A percentile compares a stretch with the other conserved stretches of the same genome.
phyloP scores from a whole-genome alignment of 345 rosid species.

The Dipteronia sinensis region DNA sequence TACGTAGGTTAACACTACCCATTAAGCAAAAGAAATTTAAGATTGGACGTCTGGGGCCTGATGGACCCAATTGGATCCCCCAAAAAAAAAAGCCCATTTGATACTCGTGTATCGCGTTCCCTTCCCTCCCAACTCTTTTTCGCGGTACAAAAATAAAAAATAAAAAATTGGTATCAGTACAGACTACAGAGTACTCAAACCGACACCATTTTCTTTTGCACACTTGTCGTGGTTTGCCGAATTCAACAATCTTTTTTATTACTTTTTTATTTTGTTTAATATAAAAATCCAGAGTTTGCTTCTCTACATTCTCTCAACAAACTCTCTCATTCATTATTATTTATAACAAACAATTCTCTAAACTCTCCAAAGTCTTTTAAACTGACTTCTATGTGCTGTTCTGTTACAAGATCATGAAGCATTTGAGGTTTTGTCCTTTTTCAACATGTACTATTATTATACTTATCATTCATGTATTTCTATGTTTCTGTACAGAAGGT shows the following conservation, averaged over 20 bases:
- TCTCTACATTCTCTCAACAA: neutral
- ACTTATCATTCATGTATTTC: constrained; percentile 6
- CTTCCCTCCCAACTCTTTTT: neutral
- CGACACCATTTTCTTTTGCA: neutral
- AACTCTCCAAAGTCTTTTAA: neutral
- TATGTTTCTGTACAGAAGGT: constrained; percentile 21
- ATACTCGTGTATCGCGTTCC: neutral
- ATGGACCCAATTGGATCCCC: too few species aligned
- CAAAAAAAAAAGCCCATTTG: neutral
- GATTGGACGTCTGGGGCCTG: neutral
- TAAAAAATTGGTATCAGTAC: too few species aligned
- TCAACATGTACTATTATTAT: constrained; percentile 9
- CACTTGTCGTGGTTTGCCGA: neutral
- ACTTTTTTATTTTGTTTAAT: neutral
- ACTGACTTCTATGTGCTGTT: too few species aligned
- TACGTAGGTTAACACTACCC: too few species aligned
- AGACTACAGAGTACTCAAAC: neutral
- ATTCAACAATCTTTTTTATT: neutral
- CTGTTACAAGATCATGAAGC: constrained; percentile 34
- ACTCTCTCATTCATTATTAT: neutral
- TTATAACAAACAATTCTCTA: too few species aligned
- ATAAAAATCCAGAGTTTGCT: neutral
- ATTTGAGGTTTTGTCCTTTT: constrained; percentile 24
- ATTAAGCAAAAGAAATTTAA: neutral
- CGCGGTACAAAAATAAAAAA: too few species aligned